Evolutionary conservation across 768 basidiomycete genomes (phyloP).

Genomic region (Amanita inopinata): DNA sequence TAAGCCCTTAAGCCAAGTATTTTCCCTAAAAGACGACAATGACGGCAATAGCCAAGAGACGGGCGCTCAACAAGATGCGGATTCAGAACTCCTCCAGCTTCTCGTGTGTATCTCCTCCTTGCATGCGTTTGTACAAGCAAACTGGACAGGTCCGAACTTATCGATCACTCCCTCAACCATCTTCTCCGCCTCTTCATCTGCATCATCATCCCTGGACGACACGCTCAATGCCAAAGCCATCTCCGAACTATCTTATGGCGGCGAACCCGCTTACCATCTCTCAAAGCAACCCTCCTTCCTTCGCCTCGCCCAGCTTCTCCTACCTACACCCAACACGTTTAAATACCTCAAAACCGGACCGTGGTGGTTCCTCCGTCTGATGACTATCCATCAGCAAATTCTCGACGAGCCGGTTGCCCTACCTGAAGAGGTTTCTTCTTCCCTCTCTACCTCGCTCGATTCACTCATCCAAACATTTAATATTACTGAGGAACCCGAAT

Average conservation of each 20-base stretch:
- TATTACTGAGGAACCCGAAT: conserved; percentile 44
- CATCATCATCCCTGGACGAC: conserved; percentile 31
- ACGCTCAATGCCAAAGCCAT: conserved; percentile 57
- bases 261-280: conserved; percentile 96
- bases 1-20: too few relatives aligned
- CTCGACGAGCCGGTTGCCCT: conserved; percentile 77
- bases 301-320: conserved; percentile 58
- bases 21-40: too few relatives aligned
- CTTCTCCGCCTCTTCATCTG: conserved; percentile 20
- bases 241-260: conserved; percentile 68
- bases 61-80: too few relatives aligned
- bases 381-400: conserved; percentile 65
- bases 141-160: conserved; percentile 94
- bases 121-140: conserved; percentile 85
- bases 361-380: conserved; percentile 83
- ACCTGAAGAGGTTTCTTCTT: conserved; percentile 26
- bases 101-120: conserved; percentile 69
- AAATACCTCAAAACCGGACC: conserved; percentile 37
- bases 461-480: conserved; percentile 14
- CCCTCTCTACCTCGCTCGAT: conserved; percentile 32
- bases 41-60: too few relatives aligned
- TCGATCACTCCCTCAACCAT: conserved; percentile 41
- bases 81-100: conserved; percentile 54
- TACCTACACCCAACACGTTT: conserved; percentile 43
- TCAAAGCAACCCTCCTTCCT: conserved; percentile 59